Evolutionary conservation across 495 filamentous ascomycete genomes (phyloP), one percentile per base, ranked within the genome.

Genomic region (Cladorrhinum samala): DNA sequence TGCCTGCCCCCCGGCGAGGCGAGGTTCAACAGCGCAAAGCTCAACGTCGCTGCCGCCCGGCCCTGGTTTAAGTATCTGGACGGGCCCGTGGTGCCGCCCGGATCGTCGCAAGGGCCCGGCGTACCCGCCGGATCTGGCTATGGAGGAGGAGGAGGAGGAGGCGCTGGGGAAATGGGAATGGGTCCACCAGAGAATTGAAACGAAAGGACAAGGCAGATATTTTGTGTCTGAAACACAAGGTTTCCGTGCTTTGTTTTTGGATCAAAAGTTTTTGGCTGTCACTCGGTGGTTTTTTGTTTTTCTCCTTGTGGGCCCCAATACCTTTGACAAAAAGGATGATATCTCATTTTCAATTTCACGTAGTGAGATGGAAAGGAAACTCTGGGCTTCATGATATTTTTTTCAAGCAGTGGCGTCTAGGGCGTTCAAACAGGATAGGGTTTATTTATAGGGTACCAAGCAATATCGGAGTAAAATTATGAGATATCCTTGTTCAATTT

Each of bases 1-100:
- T 86, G 92, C 17, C 82, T 96, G 57, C 91, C 91, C 0, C 89
- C 90, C 0, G 88, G 89, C 11, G 91, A 94, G 61, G 85, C 86
- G 5, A 80, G 88, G 30, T 91, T 92, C 65, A 95, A 96, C 55
- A 85, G 85, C 52, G 91, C 91, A 17, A 80, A 90, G 66, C 69
- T 95, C 59, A 97, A 97, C 62, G 90, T 91, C 56, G 83, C 86
- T 63, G 81, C 93, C 37, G 94, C 91, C 3, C 74, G 88, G 30
- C 80, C 86, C 58, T 86, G 86, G 54, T 96, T 98, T 68, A 83
- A 69, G 61, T 77, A 75, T 46, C 51, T 78, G 19, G 75, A 78
- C 21, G 72, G 72, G 16, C 72, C 74, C 0, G 53, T 59, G 1
- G 53, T 60, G 11, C 33, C 53, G 5, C 41, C 56, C 30, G 25